Percentiles rank a stretch among this genome's conserved stretches.
Conservation (phyloP, 331 rosid species). For the Pyrus hybrid region DNA sequence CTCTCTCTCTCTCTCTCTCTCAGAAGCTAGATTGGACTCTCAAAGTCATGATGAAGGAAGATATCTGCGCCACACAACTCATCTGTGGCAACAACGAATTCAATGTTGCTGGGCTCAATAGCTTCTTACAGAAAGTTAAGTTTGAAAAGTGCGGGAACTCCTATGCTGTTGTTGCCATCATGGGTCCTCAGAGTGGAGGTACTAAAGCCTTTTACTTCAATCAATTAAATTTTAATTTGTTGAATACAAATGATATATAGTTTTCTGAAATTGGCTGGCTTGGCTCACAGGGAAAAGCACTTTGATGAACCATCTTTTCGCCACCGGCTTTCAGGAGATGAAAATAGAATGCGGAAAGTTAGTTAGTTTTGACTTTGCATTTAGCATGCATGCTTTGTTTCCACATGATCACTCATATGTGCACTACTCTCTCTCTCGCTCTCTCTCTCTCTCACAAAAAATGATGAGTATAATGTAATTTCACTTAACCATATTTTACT, state of each 20-base stretch:
- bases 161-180: slow-evolving; percentile 70
- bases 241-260: not conserved
- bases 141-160: slow-evolving; percentile 58
- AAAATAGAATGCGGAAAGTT: slow-evolving; percentile 84
- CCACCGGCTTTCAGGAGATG: slow-evolving; percentile 81
- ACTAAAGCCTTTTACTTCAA: not conserved
- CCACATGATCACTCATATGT: too few relatives aligned
- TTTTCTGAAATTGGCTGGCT: not conserved
- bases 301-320: too few relatives aligned
- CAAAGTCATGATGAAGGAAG: slow-evolving; percentile 51
- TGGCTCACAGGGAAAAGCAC: slow-evolving; percentile 74
- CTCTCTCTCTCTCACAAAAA: too few relatives aligned
- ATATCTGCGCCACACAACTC: slow-evolving; percentile 55
- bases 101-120: slow-evolving; percentile 54
- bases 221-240: not conserved
- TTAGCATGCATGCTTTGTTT: not conserved
- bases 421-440: too few relatives aligned
- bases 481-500: too few relatives aligned
- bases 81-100: slow-evolving; percentile 63
- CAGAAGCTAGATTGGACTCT: too few relatives aligned
- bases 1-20: too few relatives aligned
- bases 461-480: too few relatives aligned
- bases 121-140: slow-evolving; percentile 33
- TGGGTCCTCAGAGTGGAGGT: slow-evolving; percentile 98
- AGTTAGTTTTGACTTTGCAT: not conserved